Evolutionary conservation across 2,329 filamentous ascomycete species (phyloP), one percentile per base, ranked within the genome.

Genomic region (Cyclaneusma minus): DNA sequence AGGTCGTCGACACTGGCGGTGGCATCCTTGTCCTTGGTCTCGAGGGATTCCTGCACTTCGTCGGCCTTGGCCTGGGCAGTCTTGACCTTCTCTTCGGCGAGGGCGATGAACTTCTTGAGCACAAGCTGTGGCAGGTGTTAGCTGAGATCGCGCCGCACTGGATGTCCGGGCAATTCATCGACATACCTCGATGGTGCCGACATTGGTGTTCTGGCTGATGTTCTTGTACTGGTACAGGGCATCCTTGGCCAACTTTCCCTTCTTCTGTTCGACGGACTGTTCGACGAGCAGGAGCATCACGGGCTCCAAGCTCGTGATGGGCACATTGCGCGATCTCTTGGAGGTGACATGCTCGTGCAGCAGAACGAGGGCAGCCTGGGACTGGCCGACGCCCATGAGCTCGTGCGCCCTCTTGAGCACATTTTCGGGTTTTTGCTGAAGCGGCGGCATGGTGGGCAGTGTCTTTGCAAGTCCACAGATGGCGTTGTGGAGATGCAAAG

Each of bases 221-320:
- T 98, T 98, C 68, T 98, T 98, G 70, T 98, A 98, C 56, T 94
- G 89, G 56, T 95, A 98, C 25, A 98, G 68, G 35, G 89, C 89
- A 61, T 98, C 89, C 68, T 98, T 98, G 55, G 87, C 89, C 34
- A 89, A 69, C 60, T 98, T 98, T 45, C 89, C 89, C 62, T 95
- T 98, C 61, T 89, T 84, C 47, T 94, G 74, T 49, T 95, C 87
- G 47, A 98, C 89, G 41, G 81, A 93, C 33, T 95, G 71, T 58
- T 95, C 84, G 47, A 98, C 87, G 50, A 98, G 77, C 41, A 94
- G 76, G 56, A 95, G 68, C 85, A 98, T 95, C 41, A 98, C 87
- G 40, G 89, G 89, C 72, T 98, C 89, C 49, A 98, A 63, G 28
- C 85, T 91, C 39, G 78, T 71, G 64, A 95, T 95, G 45, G 89